phyloP scores from a whole-genome alignment of 495 filamentous ascomycete species.

The Polyplosphaeria fusca region DNA sequence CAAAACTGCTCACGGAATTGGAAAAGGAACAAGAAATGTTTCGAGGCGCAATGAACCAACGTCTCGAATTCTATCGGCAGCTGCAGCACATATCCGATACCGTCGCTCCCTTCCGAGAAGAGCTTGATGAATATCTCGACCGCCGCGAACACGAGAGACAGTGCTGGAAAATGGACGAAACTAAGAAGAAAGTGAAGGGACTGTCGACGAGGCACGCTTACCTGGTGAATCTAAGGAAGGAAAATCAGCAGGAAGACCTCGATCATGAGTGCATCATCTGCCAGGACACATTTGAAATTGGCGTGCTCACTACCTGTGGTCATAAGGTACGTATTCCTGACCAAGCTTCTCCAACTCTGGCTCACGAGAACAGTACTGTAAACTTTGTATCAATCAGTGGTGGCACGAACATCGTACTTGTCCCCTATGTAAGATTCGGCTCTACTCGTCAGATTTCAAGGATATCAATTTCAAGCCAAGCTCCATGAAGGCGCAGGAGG shows the following conservation, averaged over 20 bases:
- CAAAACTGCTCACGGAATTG: constrained; percentile 57
- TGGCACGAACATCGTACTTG: constrained; percentile 43
- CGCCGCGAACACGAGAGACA: constrained; percentile 35
- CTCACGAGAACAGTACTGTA: constrained; percentile 62
- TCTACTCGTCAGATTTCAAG: constrained; percentile 64
- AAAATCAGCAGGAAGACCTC: constrained; percentile 54
- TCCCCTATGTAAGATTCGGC: constrained; percentile 64
- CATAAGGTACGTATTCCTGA: constrained; percentile 46
- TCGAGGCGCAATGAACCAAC: constrained; percentile 70
- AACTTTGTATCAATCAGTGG: constrained; percentile 78
- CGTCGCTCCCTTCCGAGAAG: constrained; percentile 67
- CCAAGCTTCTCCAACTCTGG: not conserved
- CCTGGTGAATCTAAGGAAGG: constrained; percentile 58
- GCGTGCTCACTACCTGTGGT: constrained; percentile 84
- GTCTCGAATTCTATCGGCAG: constrained; percentile 84
- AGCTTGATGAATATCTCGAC: constrained; percentile 49
- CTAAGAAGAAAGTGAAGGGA: constrained; percentile 55
- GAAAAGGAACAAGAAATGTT: constrained; percentile 74
- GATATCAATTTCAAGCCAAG: constrained; percentile 80
- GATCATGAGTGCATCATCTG: constrained; percentile 77
- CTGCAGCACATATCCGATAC: constrained; percentile 85
- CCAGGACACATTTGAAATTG: constrained; percentile 65
- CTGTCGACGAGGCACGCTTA: constrained; percentile 70
- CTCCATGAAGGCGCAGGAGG: constrained; percentile 65
- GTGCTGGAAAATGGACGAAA: constrained; percentile 46